A percentile compares a stretch with the other conserved stretches of the same genome.
phyloP scores from a whole-genome alignment of 192 early-diverging fungal genomes.

The Diversispora eburnea region DNA sequence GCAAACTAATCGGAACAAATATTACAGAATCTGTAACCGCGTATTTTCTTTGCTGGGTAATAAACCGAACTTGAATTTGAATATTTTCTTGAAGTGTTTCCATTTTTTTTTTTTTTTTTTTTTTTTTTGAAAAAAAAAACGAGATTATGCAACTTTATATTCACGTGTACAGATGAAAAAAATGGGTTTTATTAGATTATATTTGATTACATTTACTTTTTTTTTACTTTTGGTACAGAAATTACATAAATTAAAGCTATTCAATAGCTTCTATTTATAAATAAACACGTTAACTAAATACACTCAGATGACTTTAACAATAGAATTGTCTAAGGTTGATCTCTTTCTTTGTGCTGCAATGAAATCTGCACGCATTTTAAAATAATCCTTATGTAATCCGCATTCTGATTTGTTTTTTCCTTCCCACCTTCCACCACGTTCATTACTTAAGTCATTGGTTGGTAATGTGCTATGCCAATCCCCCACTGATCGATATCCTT shows the following conservation, averaged over 20 bases:
- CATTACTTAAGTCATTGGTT: conserved; percentile 59
- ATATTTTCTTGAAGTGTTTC: conserved; percentile 37
- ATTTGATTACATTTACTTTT: too few species aligned
- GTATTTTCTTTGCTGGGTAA: conserved; percentile 68
- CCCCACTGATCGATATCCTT: conserved; percentile 89
- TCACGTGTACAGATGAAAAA: neutral
- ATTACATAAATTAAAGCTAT: too few species aligned
- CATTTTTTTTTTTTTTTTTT: conserved; percentile 23
- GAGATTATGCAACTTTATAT: neutral
- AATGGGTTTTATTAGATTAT: too few species aligned
- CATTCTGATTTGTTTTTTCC: conserved; percentile 90
- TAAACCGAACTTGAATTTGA: conserved; percentile 84
- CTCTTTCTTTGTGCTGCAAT: conserved; percentile 49
- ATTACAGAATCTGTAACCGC: conserved; percentile 81
- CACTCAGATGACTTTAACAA: too few species aligned
- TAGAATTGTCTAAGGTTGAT: neutral
- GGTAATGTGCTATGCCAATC: conserved; percentile 88
- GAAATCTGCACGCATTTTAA: conserved; percentile 82
- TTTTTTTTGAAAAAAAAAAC: neutral
- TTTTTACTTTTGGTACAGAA: too few species aligned
- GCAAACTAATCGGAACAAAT: conserved; percentile 78
- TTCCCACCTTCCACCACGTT: conserved; percentile 87
- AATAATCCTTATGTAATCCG: conserved; percentile 95
- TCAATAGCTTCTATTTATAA: too few species aligned
- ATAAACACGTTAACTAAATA: too few species aligned